A percentile compares a stretch with the other conserved stretches of the same genome.
phyloP scores from a whole-genome alignment of 129 eudicot genomes.

The Apium graveolens region DNA sequence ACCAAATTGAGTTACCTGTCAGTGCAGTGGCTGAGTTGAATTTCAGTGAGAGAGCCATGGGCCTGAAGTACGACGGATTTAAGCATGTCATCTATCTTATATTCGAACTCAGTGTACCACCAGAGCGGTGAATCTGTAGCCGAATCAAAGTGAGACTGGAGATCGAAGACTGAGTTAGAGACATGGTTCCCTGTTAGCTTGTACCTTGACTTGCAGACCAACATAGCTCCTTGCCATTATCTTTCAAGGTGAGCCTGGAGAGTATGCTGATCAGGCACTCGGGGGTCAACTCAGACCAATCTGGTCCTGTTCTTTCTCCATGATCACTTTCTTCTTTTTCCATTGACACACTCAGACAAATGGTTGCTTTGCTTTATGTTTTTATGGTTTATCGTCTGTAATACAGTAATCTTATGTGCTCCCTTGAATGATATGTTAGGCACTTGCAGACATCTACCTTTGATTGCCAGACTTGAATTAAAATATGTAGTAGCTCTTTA shows the following conservation, averaged over 20 bases:
- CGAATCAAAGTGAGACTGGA: slow-evolving; percentile 52
- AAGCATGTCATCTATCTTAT: slow-evolving; percentile 59
- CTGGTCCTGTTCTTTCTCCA: slow-evolving; percentile 21
- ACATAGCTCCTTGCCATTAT: slow-evolving; percentile 62
- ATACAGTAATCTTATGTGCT: too few relatives aligned
- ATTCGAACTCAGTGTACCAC: slow-evolving; percentile 69
- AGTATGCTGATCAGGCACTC: slow-evolving; percentile 72
- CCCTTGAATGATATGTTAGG: too few relatives aligned
- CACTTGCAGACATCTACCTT: too few relatives aligned
- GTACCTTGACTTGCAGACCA: slow-evolving; percentile 83
- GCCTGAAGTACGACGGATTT: slow-evolving; percentile 52
- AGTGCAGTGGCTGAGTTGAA: slow-evolving; percentile 81
- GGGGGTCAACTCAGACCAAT: slow-evolving; percentile 81
- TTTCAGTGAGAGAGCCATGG: slow-evolving; percentile 38
- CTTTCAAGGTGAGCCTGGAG: slow-evolving; percentile 48
- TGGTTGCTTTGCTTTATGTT: neutral
- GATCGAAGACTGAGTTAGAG: slow-evolving; percentile 62
- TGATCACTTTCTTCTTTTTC: neutral
- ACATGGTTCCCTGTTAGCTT: slow-evolving; percentile 60
- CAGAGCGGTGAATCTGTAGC: slow-evolving; percentile 45
- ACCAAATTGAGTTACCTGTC: slow-evolving; percentile 54
- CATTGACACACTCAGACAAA: neutral
- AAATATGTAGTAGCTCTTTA: neutral
- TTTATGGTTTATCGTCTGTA: too few relatives aligned
- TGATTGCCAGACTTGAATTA: too few relatives aligned